Percentiles rank a stretch among this genome's conserved stretches.
Conservation (phyloP, 768 basidiomycete genomes). For the button mushroom (Agaricus bisporus) region DNA sequence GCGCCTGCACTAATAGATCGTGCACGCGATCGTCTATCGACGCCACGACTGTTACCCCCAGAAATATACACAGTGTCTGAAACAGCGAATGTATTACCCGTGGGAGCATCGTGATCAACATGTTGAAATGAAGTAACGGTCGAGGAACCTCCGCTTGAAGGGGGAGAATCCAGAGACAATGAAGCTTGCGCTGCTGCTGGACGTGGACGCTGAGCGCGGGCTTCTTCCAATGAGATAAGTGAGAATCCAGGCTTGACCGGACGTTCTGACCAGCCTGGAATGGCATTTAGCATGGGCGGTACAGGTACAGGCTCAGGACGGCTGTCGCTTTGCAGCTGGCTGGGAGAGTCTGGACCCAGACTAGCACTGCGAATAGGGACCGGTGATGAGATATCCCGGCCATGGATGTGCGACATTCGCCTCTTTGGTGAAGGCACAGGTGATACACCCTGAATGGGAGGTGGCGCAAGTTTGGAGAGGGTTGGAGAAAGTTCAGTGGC, state of each 20-base stretch:
- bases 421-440: slow-evolving; percentile 28
- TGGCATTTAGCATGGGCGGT: slow-evolving; percentile 17
- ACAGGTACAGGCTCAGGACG: slow-evolving; percentile 13
- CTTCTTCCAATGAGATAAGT: slow-evolving; percentile 75
- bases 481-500: slow-evolving; percentile 37
- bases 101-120: not conserved
- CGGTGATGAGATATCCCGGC: slow-evolving; percentile 54
- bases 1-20: slow-evolving; percentile 60
- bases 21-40: slow-evolving; percentile 29
- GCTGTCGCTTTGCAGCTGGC: slow-evolving; percentile 21
- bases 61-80: not conserved
- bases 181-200: slow-evolving; percentile 20
- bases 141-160: slow-evolving; percentile 18
- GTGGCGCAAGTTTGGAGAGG: slow-evolving; percentile 25
- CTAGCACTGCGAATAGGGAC: slow-evolving; percentile 32
- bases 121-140: slow-evolving; percentile 23
- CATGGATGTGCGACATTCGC: slow-evolving; percentile 32
- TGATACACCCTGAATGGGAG: slow-evolving; percentile 25
- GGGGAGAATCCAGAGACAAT: slow-evolving; percentile 13
- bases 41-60: not conserved
- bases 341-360: slow-evolving; percentile 18
- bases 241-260: slow-evolving; percentile 44
- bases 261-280: slow-evolving; percentile 50
- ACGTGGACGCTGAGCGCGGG: slow-evolving; percentile 63
- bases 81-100: not conserved